phyloP scores from a whole-genome alignment of 805 yeast genomes.

The Yarrowia keelungensis region DNA sequence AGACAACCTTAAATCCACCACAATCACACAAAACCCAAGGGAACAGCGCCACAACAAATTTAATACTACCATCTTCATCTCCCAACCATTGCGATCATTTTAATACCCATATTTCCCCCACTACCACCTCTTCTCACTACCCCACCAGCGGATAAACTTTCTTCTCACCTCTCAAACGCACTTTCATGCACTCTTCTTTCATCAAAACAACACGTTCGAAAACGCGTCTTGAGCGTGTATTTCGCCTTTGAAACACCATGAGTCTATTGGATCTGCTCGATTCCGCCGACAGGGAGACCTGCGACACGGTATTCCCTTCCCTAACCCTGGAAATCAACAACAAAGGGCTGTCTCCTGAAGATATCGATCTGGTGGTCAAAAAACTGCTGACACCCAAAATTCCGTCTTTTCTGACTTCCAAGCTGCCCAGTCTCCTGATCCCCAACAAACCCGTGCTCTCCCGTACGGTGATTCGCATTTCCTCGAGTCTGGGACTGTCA shows the following conservation, averaged over 20 bases:
- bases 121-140: too few relatives aligned
- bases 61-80: background rate
- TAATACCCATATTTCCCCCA: background rate
- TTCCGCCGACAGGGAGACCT: background rate
- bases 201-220: background rate
- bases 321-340: conserved; percentile 2
- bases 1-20: too few relatives aligned
- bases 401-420: background rate
- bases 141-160: background rate
- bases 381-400: background rate
- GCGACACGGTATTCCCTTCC: background rate
- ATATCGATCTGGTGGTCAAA: background rate
- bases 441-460: conserved; percentile 25
- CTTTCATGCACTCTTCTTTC: background rate
- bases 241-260: background rate
- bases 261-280: background rate
- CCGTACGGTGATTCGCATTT: conserved; percentile 1
- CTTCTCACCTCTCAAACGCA: background rate
- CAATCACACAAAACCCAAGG: background rate
- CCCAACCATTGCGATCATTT: background rate
- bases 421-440: background rate
- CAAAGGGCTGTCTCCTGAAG: background rate
- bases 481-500: background rate
- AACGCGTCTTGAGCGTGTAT: conserved; percentile 2
- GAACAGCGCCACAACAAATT: background rate